Base-by-base conservation (phyloP, 129 eudicot genomes). In the Oenanthe sinensis region DNA sequence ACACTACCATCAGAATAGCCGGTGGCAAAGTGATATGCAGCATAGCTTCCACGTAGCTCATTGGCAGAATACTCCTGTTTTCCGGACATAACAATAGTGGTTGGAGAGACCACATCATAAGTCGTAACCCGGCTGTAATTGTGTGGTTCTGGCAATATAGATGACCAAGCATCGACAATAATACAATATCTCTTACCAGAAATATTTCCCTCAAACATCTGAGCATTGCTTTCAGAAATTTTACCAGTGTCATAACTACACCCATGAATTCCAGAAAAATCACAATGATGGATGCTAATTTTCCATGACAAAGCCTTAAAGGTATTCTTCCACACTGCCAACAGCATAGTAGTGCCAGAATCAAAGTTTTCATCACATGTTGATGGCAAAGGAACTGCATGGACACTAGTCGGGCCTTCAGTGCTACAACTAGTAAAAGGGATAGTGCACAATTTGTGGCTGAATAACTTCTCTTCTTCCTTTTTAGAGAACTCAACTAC, bases 251-350 rank as follows among this genome's bases (percentile, higher is more conserved):
- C 86, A 39, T 48, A 81, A 75, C 71, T 67, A 80, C 85, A 78
- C 37, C n/a, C 74, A 80, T 62, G 47, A 26, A 67, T 37, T 63
- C 73, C 91, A 71, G 84, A 71, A 48, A 79, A 79, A 78, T 87
- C 97, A 76, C 46, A 84, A 70, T 77, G 81, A 82, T 83, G 88
- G 83, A 91, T 80, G 67, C 91, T 84, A 58, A 88, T 73, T 79
- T 85, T 88, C 97, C 96, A 95, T 74, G 97, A 92, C 71, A 85
- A 79, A 68, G 92, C 98, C 87, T 77, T 86, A 81, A 88, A 91
- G 52, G 74, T 50, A 73, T 84, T 84, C 85, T 83, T 84, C 89
- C 91, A 90, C 69, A 88, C 79, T 33, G 91, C 96, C 86, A 92
- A 60, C 77, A 95, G 87, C 83, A 88, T 40, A 87, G 87, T 90